Percentiles rank a stretch among this genome's conserved stretches.
These are phyloP conservation scores for Halophytophthora batemanensis DNA, from an alignment of 352 stramenopile species.

Conservation along the genomic window DNA sequence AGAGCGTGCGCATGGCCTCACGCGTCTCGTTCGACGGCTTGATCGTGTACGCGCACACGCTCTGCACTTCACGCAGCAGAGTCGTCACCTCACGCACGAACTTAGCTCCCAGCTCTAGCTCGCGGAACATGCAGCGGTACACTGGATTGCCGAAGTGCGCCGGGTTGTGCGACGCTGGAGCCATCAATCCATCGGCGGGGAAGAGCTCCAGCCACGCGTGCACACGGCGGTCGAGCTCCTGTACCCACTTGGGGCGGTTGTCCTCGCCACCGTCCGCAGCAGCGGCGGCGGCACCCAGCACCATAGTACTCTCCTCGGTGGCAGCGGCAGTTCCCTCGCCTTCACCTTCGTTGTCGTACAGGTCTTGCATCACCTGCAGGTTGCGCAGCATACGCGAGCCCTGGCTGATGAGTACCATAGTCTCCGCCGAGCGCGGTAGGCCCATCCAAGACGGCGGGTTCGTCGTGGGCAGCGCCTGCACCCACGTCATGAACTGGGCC, in stretches of 20 bases:
- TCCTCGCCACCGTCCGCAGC: constrained; percentile 31
- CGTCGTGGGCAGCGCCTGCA: constrained; percentile 77
- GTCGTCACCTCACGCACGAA: constrained; percentile 63
- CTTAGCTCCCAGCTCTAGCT: constrained; percentile 71
- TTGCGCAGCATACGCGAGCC: constrained; percentile 74
- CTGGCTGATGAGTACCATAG: constrained; percentile 83
- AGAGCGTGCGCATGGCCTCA: constrained; percentile 73
- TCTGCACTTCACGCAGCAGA: constrained; percentile 68
- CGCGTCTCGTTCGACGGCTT: constrained; percentile 89
- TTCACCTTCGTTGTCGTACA: constrained; percentile 63
- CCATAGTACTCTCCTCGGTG: constrained; percentile 61
- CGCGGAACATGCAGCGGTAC: constrained; percentile 89
- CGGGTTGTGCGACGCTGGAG: constrained; percentile 51
- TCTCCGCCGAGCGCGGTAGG: constrained; percentile 90
- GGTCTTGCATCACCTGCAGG: constrained; percentile 80
- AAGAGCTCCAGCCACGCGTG: constrained; percentile 60
- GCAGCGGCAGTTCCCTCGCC: constrained; percentile 27
- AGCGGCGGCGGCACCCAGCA: constrained; percentile 25
- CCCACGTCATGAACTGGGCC: constrained; percentile 90
- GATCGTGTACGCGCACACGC: constrained; percentile 75
- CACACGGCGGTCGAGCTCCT: constrained; percentile 74
- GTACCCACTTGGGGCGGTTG: constrained; percentile 74
- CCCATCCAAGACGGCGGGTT: constrained; percentile 94
- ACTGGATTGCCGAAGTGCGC: constrained; percentile 84
- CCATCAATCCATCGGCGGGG: constrained; percentile 29